These are phyloP conservation scores for Saksenaea vasiformis DNA, from an alignment of 371 early-diverging fungal genomes.

Conservation along the genomic window DNA sequence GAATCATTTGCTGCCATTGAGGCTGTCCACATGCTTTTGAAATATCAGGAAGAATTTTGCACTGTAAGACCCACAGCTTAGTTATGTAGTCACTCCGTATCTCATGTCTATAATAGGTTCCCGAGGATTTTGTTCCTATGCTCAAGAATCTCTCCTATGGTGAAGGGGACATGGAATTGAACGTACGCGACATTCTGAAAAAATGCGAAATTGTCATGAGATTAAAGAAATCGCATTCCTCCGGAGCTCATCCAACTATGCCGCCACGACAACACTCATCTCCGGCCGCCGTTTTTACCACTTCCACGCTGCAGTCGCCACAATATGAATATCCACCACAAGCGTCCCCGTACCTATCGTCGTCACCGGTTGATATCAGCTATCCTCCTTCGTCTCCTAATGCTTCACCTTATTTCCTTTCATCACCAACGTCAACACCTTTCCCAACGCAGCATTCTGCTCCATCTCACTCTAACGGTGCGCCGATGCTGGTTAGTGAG, in stretches of 20 bases:
- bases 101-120: slow-evolving; percentile 39
- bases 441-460: slow-evolving; percentile 1
- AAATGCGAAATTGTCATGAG: slow-evolving; percentile 65
- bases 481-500: background rate
- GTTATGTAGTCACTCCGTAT: no score
- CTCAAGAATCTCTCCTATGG: slow-evolving; percentile 57
- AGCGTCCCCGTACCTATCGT: background rate
- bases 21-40: slow-evolving; percentile 71
- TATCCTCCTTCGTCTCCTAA: background rate
- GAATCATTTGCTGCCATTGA: slow-evolving; percentile 76
- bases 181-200: slow-evolving; percentile 65
- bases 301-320: background rate
- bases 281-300: slow-evolving; percentile 27
- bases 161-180: slow-evolving; percentile 57
- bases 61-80: slow-evolving; percentile 43
- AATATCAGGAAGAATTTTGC: slow-evolving; percentile 77
- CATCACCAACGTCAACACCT: background rate
- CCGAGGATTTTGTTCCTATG: slow-evolving; percentile 68
- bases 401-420: slow-evolving; percentile 1
- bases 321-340: background rate
- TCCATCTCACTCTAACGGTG: background rate
- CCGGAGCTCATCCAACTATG: slow-evolving; percentile 17
- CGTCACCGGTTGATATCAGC: background rate
- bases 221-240: slow-evolving; percentile 39
- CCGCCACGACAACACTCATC: slow-evolving; percentile 40